Evolutionary conservation across 2,329 filamentous ascomycete species (phyloP), one percentile per base, ranked within the genome.

Genomic region (Onygenales sp.): DNA sequence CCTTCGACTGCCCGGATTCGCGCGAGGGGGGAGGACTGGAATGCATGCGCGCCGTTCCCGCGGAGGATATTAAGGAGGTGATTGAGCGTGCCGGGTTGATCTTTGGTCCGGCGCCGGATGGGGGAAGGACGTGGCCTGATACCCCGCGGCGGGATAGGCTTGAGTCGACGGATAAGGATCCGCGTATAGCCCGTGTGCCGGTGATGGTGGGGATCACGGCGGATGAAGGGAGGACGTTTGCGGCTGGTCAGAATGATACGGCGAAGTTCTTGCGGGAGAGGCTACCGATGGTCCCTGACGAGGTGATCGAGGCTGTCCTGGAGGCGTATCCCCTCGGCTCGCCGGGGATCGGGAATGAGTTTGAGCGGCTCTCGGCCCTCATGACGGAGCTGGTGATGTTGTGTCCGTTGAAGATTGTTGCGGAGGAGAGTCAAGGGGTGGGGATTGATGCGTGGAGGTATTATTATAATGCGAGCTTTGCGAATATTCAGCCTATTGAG

Each of bases 81-180:
- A 57, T 55, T n/a, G 57, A 59, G 41, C 55, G 56, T 13, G 36
- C 52, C 17, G 51, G 52, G 11, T 50, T 63, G 5, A 8, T 44
- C 6, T 63, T 61, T 43, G 51, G 51, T 6, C 55, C 60, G 7
- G 52, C 54, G 7, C 9, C 31, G 10, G 51, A 52, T 13, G 43
- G 41, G 55, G 43, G 60, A 58, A 79, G 76, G 33, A 79, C 64
- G 14, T 64, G 61, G 59, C 69, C 69, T 11, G 68, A 71, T 59
- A 60, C 17, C 52, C 56, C 56, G 54, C 63, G 32, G 48, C 56
- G 42, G 57, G 61, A 42, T 55, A 60, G 14, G 11, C 38, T 47
- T 48, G 55, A n/a, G n/a, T 57, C 43, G 11, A 51, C 42, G 3
- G 10, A 45, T 9, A 32, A 52, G 2, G 32, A 45, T 5, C 52